Evolutionary conservation across 2,329 filamentous ascomycete genomes (phyloP), one percentile per base, ranked within the genome.

Genomic region (Aspergillus piperis): DNA sequence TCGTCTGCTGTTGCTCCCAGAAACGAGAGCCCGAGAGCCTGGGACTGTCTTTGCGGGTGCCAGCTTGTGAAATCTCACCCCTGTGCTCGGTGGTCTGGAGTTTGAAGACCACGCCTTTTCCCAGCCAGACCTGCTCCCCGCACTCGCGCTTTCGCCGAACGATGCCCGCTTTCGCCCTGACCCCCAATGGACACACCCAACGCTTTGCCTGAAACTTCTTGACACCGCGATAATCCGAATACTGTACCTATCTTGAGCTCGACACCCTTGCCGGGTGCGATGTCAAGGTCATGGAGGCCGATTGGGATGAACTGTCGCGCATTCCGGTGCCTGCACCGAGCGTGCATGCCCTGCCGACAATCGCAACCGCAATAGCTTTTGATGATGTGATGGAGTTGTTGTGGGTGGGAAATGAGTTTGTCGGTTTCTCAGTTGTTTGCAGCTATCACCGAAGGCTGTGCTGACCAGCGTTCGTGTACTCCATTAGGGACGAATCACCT

Each of bases 401-500:
- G 56, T 99, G 96, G 95, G 87, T 88, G 3, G 96, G 93, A 50
- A 96, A 95, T 76, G 91, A 95, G 80, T 91, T 88, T 82, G 91
- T 95, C 82, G 81, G 86, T 77, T 38, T 44, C 42, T 8, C 27
- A 13, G 2, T 54, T 61, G 65, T 36, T 6, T 54, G 8, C 38
- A 32, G 36, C 19, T 36, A 19, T 11, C 3, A 11, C 17, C 19
- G 11, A 4, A 27, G 21, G n/a, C 6, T 8, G 25, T 57, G 38
- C 60, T 62, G 10, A 62, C 57, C 52, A 6, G 23, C 17, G 21
- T 42, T 63, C 71, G 41, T 61, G 32, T 61, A 36, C 58, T 27
- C 55, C n/a, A 36, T 30, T 67, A 96, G 91, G 95, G 95, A 63
- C 88, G 92, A 66, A 87, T 98, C 51, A 90, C 88, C 48, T 96